Evolutionary conservation across 805 yeast species (phyloP).

Genomic region (Candida andamanensis): DNA sequence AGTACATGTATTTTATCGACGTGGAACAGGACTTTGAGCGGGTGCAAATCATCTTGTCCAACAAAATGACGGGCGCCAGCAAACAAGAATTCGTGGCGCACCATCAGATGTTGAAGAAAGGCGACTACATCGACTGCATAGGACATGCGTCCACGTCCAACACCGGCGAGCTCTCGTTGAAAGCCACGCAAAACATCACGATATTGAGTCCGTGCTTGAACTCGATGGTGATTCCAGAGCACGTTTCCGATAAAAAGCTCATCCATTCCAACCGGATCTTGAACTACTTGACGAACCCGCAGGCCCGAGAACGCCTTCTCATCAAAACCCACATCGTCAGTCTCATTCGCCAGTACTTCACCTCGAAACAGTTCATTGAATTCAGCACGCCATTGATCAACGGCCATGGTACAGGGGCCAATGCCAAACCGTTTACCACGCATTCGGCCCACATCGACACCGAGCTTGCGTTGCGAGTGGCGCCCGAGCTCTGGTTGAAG

Average conservation of each 20-base stretch:
- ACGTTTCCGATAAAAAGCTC: slow-evolving; percentile 46
- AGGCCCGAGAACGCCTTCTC: slow-evolving; percentile 41
- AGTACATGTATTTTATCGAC: slow-evolving; percentile 66
- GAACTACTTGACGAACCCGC: slow-evolving; percentile 60
- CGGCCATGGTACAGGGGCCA: slow-evolving; percentile 78
- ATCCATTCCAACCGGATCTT: slow-evolving; percentile 66
- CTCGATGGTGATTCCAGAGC: slow-evolving; percentile 46
- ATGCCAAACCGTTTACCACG: slow-evolving; percentile 83
- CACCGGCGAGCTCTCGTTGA: slow-evolving; percentile 73
- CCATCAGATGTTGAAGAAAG: slow-evolving; percentile 50
- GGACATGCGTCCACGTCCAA: slow-evolving; percentile 77
- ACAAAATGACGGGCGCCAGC: slow-evolving; percentile 39
- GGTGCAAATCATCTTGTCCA: slow-evolving; percentile 61
- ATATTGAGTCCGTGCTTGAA: slow-evolving; percentile 63
- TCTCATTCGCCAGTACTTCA: slow-evolving; percentile 54
- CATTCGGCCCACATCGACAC: slow-evolving; percentile 17
- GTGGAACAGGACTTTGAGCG: slow-evolving; percentile 52
- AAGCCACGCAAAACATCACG: slow-evolving; percentile 43
- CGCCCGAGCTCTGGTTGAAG: slow-evolving; percentile 95
- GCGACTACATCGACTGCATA: slow-evolving; percentile 62
- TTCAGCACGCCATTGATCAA: slow-evolving; percentile 87
- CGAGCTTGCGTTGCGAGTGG: slow-evolving; percentile 63
- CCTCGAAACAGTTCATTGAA: slow-evolving; percentile 57
- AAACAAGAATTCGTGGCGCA: slow-evolving; percentile 37
- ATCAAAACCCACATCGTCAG: slow-evolving; percentile 54